Conservation (phyloP, 2,329 filamentous ascomycete genomes). For the Boeremia lycopersici region DNA sequence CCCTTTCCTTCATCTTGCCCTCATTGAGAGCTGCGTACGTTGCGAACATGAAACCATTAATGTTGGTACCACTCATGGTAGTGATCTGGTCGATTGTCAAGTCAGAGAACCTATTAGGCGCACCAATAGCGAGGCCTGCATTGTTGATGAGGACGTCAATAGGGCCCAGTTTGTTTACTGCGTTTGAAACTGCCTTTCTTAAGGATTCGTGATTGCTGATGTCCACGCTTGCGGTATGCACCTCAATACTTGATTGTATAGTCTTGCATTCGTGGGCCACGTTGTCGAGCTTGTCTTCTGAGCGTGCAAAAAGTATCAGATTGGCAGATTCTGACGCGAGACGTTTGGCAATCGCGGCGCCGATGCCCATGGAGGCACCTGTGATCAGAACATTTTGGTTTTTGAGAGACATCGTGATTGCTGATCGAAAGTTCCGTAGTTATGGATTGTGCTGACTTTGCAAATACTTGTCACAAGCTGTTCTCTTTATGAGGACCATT, state of each 20-base stretch:
- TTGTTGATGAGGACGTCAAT: slow-evolving; percentile 58
- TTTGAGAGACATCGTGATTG: slow-evolving; percentile 32
- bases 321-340: slow-evolving; percentile 50
- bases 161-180: slow-evolving; percentile 37
- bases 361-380: slow-evolving; percentile 57
- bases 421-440: not conserved
- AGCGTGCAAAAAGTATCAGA: slow-evolving; percentile 53
- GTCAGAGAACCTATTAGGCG: slow-evolving; percentile 51
- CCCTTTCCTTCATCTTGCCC: slow-evolving; percentile 48
- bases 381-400: slow-evolving; percentile 39
- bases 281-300: slow-evolving; percentile 34
- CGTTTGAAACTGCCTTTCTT: slow-evolving; percentile 27
- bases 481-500: not conserved
- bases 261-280: slow-evolving; percentile 26
- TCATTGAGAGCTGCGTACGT: slow-evolving; percentile 54
- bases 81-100: slow-evolving; percentile 51
- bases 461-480: not conserved
- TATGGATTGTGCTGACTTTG: not conserved
- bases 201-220: slow-evolving; percentile 42
- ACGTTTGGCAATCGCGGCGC: slow-evolving; percentile 50
- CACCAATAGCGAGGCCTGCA: slow-evolving; percentile 56
- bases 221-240: slow-evolving; percentile 42
- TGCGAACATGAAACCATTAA: slow-evolving; percentile 56
- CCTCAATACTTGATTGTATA: slow-evolving; percentile 21
- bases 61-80: slow-evolving; percentile 56